phyloP scores from a whole-genome alignment of 148 eudicot genomes.

The Rhododendron mucronatum region DNA sequence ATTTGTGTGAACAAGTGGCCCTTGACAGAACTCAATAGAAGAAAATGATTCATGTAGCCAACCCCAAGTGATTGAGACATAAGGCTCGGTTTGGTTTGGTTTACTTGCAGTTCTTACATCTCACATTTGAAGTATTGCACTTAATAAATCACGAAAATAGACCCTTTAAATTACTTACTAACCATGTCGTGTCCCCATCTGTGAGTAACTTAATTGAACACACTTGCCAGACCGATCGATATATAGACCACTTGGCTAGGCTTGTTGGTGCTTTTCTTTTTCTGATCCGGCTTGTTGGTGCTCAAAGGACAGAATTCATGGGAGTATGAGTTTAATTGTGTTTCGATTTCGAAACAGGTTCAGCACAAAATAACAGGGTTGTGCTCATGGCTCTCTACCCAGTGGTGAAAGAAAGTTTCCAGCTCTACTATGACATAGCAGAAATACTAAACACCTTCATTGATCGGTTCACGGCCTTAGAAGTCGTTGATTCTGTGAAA shows the following conservation, averaged over 20 bases:
- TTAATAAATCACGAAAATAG: neutral
- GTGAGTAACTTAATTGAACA: neutral
- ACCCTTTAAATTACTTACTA: neutral
- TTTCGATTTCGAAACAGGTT: conserved; percentile 34
- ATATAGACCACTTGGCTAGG: neutral
- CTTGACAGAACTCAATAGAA: too few relatives aligned
- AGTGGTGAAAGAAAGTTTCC: conserved; percentile 60
- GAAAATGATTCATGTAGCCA: too few relatives aligned
- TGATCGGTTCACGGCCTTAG: conserved; percentile 57
- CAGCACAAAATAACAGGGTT: conserved; percentile 54
- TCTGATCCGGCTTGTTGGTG: neutral
- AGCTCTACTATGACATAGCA: conserved; percentile 51
- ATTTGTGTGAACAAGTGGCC: too few relatives aligned
- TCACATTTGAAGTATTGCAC: neutral
- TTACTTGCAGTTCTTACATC: too few relatives aligned
- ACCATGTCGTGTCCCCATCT: neutral
- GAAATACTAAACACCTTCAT: conserved; percentile 49
- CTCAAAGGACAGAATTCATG: neutral
- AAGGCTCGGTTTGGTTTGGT: too few relatives aligned
- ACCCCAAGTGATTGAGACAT: too few relatives aligned
- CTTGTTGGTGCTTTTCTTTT: too few relatives aligned
- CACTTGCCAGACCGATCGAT: neutral
- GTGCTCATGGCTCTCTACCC: conserved; percentile 66
- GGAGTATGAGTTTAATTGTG: neutral
- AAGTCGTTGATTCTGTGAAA: conserved; percentile 44